Conservation (phyloP, 306 rosid species). For the Dryas octopetala region DNA sequence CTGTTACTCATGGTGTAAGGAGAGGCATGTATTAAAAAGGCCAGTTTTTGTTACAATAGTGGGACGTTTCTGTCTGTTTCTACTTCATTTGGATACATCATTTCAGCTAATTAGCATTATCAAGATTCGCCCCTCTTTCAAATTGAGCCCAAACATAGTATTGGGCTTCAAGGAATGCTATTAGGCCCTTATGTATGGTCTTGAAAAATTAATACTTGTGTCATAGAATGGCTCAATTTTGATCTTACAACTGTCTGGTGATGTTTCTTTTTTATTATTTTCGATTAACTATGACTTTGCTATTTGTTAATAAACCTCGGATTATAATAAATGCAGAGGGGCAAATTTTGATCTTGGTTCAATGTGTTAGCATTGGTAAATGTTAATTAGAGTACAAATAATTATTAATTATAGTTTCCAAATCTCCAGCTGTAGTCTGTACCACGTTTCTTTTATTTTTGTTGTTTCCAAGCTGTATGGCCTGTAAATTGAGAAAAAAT, state of each 20-base stretch:
- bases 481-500: neutral
- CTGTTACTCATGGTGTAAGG: no score
- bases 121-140: no score
- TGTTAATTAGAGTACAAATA: slow-evolving; percentile 29
- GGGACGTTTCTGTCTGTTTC: no score
- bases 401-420: slow-evolving; percentile 17
- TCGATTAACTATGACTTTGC: neutral
- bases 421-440: slow-evolving; percentile 48
- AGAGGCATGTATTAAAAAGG: no score
- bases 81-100: no score
- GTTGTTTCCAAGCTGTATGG: slow-evolving; percentile 31
- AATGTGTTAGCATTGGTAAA: neutral
- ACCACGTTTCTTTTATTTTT: slow-evolving; percentile 19
- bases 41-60: no score
- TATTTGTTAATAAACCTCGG: neutral
- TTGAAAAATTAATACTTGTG: neutral
- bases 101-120: neutral
- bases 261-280: neutral
- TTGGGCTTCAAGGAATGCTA: neutral
- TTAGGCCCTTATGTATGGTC: no score
- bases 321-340: neutral
- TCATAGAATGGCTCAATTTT: neutral
- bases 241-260: neutral
- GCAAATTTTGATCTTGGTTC: slow-evolving; percentile 30
- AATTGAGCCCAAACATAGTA: neutral